Percentiles rank a stretch among this genome's conserved stretches.
Conservation (phyloP, 129 eudicot genomes). For the Tanacetum coccineum region DNA sequence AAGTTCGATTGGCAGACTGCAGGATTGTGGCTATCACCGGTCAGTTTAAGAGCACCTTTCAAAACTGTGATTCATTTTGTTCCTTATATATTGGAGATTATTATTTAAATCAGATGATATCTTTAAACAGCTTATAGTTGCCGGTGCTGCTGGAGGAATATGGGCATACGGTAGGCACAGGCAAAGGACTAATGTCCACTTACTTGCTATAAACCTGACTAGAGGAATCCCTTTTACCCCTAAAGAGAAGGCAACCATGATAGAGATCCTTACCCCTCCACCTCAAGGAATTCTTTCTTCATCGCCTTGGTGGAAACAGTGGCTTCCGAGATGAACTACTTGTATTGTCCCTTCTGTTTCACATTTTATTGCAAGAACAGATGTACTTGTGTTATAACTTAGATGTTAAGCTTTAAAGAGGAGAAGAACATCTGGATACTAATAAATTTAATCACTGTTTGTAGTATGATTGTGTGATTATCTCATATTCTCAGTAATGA, state of each 20-base stretch:
- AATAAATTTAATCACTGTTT: background rate
- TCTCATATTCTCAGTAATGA: background rate
- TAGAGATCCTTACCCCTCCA: conserved; percentile 82
- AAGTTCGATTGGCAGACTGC: conserved; percentile 96
- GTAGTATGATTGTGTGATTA: background rate
- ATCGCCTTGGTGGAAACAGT: conserved; percentile 63
- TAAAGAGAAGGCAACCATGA: conserved; percentile 78
- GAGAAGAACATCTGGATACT: background rate
- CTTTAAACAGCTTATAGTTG: conserved; percentile 58
- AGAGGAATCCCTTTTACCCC: conserved; percentile 89
- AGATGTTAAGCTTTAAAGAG: background rate
- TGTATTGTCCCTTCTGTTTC: background rate
- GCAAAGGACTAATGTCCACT: conserved; percentile 80
- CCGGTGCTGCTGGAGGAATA: conserved; percentile 80
- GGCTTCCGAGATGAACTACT: conserved; percentile 30
- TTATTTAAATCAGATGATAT: background rate
- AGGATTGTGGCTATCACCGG: conserved; percentile 87
- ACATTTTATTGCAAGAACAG: background rate
- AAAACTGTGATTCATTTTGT: background rate
- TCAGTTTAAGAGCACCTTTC: conserved; percentile 24
- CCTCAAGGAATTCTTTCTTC: conserved; percentile 38
- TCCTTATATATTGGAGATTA: background rate
- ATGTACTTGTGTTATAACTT: background rate
- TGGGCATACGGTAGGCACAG: conserved; percentile 82
- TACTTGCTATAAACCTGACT: conserved; percentile 73